Evolutionary conservation across 2,329 filamentous ascomycete genomes (phyloP), one percentile per base, ranked within the genome.

Genomic region (Beauveria varroae): DNA sequence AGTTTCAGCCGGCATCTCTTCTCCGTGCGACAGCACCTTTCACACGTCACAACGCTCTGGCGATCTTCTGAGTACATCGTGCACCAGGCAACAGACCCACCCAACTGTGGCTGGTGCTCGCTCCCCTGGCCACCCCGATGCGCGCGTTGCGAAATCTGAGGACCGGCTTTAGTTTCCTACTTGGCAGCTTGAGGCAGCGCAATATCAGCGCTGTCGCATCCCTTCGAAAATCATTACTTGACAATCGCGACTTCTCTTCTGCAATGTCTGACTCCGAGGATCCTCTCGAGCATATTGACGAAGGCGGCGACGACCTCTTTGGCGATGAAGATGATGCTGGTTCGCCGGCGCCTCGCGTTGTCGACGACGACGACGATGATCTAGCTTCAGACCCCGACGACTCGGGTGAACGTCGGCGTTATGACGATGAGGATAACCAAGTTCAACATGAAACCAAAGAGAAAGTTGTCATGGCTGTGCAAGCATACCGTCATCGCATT

Each of bases 401-500:
- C 18, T 77, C 76, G 51, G 75, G 76, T 22, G 74, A 76, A 47
- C 64, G 68, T 64, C 66, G 75, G 66, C 64, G 76, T 12, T 75
- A 77, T 34, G 76, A 78, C n/a, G 76, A 79, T 50, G 76, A 80
- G 6, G 74, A 76, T 10, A 77, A 78, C 16, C 76, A 79, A 56
- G 73, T 73, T 54, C 73, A 75, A 60, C 75, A 79, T 61, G 76
- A 76, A 67, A 80, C 78, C 22, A 77, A 79, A 64, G 77, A 84
- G 65, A 82, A 81, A 65, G 77, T 84, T 57, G 81, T 89, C 58
- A 81, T 86, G 75, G 85, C 86, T 57, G 78, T 87, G 52, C 82
- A 84, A 52, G 76, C 91, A 52, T 86, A 83, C 68, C 82, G 89
- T 51, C 90, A 93, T 71, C 80, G 84, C 56, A 77, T 87, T 16